Evolutionary conservation across 768 basidiomycete species (phyloP), one percentile per base, ranked within the genome.

Genomic region (Pleurotus sapidus): DNA sequence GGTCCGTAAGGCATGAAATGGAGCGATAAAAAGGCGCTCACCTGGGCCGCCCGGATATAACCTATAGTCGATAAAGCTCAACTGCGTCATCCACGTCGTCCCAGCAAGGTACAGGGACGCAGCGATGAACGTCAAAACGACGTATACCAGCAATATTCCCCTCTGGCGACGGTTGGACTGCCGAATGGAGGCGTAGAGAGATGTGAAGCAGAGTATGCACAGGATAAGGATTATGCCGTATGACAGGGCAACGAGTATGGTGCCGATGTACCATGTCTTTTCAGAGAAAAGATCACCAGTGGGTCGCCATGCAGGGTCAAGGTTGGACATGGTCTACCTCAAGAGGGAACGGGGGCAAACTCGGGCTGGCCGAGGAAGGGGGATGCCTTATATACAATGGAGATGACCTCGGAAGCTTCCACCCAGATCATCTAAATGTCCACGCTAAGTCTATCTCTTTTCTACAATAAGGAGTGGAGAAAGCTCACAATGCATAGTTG

Each of bases 41-140:
- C 49, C 49, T 3, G 72, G 71, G 14, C 72, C 72, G 1, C 70
- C 70, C 0, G 66, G 67, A 38, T 64, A 72, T 43, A 69, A 59
- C 5, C 72, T 65, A 51, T 66, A 51, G 49, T 73, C 65, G 43
- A 73, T 65, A 50, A 73, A 74, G 0, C 65, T 61, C 51, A 69
- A 58, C 34, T 71, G 69, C 0, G 64, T 64, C 42, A 71, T 64
- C 15, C 60, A 39, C 1, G 59, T 20, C 9, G 61, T 50, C 4
- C 55, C 57, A 14, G 50, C 66, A 1, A 61, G 57, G 49, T 59
- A 67, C 15, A 67, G 34, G 1, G 66, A 65, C 25, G 49, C 55
- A 17, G 61, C 46, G 23, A 47, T 38, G 38, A 64, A 65, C 23
- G 62, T 37, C 14, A 56, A 15, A 2, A 39, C 4, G 11, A 59